Evolutionary conservation across 176 grass and related monocot genomes (phyloP).

Genomic region (Triticum aestivum): DNA sequence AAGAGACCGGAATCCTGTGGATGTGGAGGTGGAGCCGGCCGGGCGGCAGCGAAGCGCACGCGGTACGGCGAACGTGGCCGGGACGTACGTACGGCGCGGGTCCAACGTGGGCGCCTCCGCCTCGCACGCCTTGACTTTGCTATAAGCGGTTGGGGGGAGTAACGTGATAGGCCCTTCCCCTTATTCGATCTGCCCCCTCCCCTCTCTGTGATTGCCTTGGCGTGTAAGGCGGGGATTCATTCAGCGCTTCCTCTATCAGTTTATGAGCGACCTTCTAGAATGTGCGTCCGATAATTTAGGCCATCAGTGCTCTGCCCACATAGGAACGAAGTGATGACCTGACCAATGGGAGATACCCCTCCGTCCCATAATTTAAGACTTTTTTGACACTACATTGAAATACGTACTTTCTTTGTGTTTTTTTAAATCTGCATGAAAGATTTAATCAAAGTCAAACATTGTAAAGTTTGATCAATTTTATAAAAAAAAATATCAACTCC

Average conservation of each 20-base stretch:
- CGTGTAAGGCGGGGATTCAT: background rate
- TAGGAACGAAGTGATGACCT: background rate
- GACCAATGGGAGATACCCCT: background rate
- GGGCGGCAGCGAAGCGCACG: background rate
- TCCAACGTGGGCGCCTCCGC: background rate
- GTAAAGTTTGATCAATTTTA: no score
- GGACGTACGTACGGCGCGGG: background rate
- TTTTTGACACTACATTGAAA: no score
- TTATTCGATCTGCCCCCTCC: background rate
- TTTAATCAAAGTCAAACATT: no score
- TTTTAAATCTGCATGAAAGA: no score
- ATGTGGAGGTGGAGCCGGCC: background rate
- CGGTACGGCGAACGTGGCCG: background rate
- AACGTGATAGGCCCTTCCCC: background rate
- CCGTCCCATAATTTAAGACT: no score
- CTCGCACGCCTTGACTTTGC: background rate
- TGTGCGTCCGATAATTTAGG: background rate
- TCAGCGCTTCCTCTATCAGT: background rate
- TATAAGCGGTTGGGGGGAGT: slow-evolving; percentile 17
- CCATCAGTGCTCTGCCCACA: background rate
- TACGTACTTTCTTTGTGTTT: no score
- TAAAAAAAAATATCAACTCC: no score
- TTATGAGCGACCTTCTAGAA: background rate
- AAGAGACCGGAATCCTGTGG: background rate
- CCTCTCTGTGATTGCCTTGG: background rate